Base-by-base conservation (phyloP, 345 rosid species). In the Noccaea bulbosa region DNA sequence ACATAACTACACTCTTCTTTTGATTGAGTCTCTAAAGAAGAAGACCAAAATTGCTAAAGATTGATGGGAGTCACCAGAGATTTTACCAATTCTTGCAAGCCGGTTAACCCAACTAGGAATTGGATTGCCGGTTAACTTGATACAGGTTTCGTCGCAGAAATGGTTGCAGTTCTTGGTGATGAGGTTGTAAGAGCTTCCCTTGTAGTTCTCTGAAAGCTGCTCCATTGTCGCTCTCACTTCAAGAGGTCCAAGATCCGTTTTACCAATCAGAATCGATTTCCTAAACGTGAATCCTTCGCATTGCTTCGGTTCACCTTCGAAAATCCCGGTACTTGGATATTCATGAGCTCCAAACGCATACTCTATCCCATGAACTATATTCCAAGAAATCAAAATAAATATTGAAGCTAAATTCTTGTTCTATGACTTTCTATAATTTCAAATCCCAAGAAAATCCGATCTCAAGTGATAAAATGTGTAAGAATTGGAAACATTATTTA, bases 261-360 rank as follows among this genome's bases (percentile, higher is more conserved):
- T 89, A 32, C 99, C 99, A 6, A 94, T 83, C 84, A 88, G 77
- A 71, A 94, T 84, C 10, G 96, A 67, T 81, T 89, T 92, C 72
- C 99, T 84, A 62, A 89, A 94, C 16, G 85, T 85, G 70, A 92
- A 95, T 2, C 96, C 99, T 5, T 91, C 98, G 6, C 98, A 89
- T 50, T 88, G 92, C 60, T 84, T 95, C 4, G 99, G 99, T 48
- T 88, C 90, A 5, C 85, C 97, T 76, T 95, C 99, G 45, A 92
- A 95, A 20, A 95, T 95, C 6, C 99, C 99, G 1, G 93, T 95
- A 5, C 98, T 84, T 39, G 96, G 86, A 75, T 82, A 87, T 69
- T 95, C 98, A 49, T 95, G 99, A 62, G 99, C 98, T 65, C 99
- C 99, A 64, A 80, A 94, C 4, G 99, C 98, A 78, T 92, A 92